A percentile compares a stretch with the other conserved stretches of the same genome.
These are phyloP conservation scores for Solanum etuberosum DNA, from an alignment of 257 asterid genomes.

Conservation along the genomic window DNA sequence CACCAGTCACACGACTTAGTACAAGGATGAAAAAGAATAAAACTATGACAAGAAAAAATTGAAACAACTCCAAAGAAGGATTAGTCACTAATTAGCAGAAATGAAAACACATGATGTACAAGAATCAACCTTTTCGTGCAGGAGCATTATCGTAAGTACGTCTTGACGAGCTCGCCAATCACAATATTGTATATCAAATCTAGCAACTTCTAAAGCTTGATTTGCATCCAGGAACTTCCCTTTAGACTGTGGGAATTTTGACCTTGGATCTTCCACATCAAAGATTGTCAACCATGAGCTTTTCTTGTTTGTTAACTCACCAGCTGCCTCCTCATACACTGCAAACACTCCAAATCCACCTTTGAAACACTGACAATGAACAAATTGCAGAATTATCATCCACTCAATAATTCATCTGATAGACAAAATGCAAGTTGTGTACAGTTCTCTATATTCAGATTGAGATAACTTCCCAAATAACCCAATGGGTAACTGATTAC, in stretches of 20 bases:
- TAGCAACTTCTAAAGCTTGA: constrained; percentile 84
- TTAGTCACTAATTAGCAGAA: neutral
- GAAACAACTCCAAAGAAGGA: neutral
- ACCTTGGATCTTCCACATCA: constrained; percentile 87
- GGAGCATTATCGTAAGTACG: constrained; percentile 80
- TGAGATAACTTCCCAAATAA: neutral
- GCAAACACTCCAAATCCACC: constrained; percentile 75
- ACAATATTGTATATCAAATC: constrained; percentile 79
- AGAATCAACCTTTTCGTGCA: constrained; percentile 70
- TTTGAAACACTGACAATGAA: constrained; percentile 36
- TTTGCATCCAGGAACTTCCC: constrained; percentile 69
- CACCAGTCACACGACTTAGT: neutral
- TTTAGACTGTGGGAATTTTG: constrained; percentile 59
- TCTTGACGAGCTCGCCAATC: constrained; percentile 99
- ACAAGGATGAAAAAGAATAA: neutral
- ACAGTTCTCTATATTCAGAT: neutral
- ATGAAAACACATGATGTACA: neutral
- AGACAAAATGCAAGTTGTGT: neutral
- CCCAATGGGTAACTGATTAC: neutral
- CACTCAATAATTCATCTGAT: neutral
- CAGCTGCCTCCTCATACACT: constrained; percentile 58
- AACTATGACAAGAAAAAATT: neutral
- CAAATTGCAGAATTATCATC: neutral
- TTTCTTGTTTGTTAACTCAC: constrained; percentile 42
- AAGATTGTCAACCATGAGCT: constrained; percentile 63